Evolutionary conservation across 2,329 filamentous ascomycete genomes (phyloP).

Genomic region (Hymenoscyphus fraxineus): DNA sequence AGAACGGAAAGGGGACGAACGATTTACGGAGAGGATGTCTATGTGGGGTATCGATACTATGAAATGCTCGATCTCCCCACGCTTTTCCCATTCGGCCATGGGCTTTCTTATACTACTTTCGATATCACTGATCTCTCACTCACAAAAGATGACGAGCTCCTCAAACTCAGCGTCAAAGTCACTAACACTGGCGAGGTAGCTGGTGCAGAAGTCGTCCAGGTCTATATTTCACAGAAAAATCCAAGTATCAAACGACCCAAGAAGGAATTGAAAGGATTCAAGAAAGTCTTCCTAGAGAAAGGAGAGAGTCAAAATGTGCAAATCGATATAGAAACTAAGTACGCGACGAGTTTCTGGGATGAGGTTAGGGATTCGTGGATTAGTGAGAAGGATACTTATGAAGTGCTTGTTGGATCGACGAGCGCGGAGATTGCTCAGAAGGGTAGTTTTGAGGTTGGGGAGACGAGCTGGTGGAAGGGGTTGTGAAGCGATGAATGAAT

Average conservation of each 20-base stretch:
- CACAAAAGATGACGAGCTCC: conserved; percentile 40
- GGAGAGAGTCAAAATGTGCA: conserved; percentile 55
- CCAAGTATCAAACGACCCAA: conserved; percentile 51
- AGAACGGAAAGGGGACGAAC: conserved; percentile 65
- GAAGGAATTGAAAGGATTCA: conserved; percentile 63
- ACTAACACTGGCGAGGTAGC: conserved; percentile 57
- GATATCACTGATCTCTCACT: conserved; percentile 48
- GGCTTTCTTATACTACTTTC: conserved; percentile 74
- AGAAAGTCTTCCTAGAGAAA: conserved; percentile 58
- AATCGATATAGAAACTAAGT: conserved; percentile 58
- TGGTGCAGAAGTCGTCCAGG: conserved; percentile 55
- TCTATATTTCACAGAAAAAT: conserved; percentile 52
- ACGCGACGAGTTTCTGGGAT: conserved; percentile 67
- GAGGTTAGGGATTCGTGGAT: conserved; percentile 64
- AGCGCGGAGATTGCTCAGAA: conserved; percentile 50
- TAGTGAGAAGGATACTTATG: conserved; percentile 62
- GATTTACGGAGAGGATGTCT: conserved; percentile 76
- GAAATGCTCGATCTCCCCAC: conserved; percentile 63
- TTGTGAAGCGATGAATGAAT: conserved; percentile 38
- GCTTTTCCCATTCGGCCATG: conserved; percentile 76
- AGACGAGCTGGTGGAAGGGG: conserved; percentile 66
- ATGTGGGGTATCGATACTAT: conserved; percentile 78
- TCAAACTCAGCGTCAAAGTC: conserved; percentile 48
- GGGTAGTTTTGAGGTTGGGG: conserved; percentile 52
- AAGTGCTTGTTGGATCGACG: conserved; percentile 57